These are phyloP conservation scores for Pseudocercospora pini-densiflorae DNA, from an alignment of 2,329 filamentous ascomycete genomes.

Conservation along the genomic window DNA sequence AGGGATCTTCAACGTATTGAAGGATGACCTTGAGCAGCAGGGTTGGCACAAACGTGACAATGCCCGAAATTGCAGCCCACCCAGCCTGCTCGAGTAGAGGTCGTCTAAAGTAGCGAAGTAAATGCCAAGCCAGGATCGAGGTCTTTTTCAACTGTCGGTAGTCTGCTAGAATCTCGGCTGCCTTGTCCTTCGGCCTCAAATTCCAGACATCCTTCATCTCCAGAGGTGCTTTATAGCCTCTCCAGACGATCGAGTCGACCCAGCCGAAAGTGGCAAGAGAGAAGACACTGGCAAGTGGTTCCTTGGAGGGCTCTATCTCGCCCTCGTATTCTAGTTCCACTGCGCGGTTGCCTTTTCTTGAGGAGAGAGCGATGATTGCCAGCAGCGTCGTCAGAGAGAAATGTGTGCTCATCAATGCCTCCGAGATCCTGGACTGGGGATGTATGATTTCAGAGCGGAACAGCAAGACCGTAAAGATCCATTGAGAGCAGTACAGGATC, in stretches of 20 bases:
- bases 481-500: conserved; percentile 78
- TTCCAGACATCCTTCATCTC: conserved; percentile 93
- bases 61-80: conserved; percentile 78
- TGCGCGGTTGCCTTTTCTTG: conserved; percentile 88
- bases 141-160: conserved; percentile 89
- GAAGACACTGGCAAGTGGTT: conserved; percentile 85
- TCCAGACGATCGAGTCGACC: conserved; percentile 88
- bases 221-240: conserved; percentile 82
- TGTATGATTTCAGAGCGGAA: conserved; percentile 88
- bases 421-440: conserved; percentile 65
- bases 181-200: conserved; percentile 83
- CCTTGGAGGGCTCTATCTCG: conserved; percentile 81
- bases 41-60: conserved; percentile 91
- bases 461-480: conserved; percentile 74
- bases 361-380: conserved; percentile 75
- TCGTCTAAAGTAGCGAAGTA: conserved; percentile 82
- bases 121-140: conserved; percentile 74
- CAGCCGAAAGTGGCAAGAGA: conserved; percentile 88
- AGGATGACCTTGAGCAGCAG: conserved; percentile 88
- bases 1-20: conserved; percentile 87
- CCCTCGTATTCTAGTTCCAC: conserved; percentile 89
- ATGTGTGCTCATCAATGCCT: conserved; percentile 70
- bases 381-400: conserved; percentile 78
- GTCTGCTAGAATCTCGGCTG: conserved; percentile 74
- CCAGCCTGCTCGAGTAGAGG: conserved; percentile 75